Percentiles rank a stretch among this genome's conserved stretches.
Conservation (phyloP, 345 rosid species). For the Melastoma malabathricum region DNA sequence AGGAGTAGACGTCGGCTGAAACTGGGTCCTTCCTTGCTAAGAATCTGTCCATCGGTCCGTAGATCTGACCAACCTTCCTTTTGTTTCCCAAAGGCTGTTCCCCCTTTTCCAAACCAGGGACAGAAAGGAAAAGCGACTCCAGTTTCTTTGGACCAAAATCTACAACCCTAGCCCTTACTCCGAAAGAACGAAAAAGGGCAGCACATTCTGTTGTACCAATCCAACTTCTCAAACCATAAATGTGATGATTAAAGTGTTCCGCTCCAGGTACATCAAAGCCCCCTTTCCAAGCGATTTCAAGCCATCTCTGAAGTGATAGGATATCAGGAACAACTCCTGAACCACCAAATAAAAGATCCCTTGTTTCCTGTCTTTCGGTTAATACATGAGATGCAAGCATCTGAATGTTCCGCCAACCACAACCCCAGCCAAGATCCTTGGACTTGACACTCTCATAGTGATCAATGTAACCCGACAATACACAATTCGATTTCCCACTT, state of each 20-base stretch:
- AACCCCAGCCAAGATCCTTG: constrained; percentile 71
- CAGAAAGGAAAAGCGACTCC: constrained; percentile 38
- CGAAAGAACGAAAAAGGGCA: constrained; percentile 62
- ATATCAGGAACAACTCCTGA: constrained; percentile 64
- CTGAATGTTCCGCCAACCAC: constrained; percentile 78
- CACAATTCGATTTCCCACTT: constrained; percentile 11
- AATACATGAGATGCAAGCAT: constrained; percentile 66
- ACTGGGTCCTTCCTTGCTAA: constrained; percentile 12
- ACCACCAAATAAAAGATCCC: constrained; percentile 43
- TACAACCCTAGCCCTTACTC: constrained; percentile 55
- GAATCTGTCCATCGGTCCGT: constrained; percentile 68
- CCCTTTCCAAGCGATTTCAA: constrained; percentile 69
- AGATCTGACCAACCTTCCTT: constrained; percentile 20
- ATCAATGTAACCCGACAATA: constrained; percentile 41
- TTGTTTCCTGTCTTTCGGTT: constrained; percentile 28
- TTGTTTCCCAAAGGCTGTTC: constrained; percentile 11
- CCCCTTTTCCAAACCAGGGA: constrained; percentile 42
- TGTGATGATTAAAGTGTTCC: constrained; percentile 32
- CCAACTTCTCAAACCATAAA: constrained; percentile 41
- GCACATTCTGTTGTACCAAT: constrained; percentile 78
- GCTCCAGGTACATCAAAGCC: constrained; percentile 64
- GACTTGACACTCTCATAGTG: constrained; percentile 45
- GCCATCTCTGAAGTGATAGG: constrained; percentile 56
- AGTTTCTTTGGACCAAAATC: constrained; percentile 61
- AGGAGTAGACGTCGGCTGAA: constrained; percentile 5